These are phyloP conservation scores for Globisporangium rhizosaccharum DNA, from an alignment of 352 stramenopile genomes.

Conservation along the genomic window DNA sequence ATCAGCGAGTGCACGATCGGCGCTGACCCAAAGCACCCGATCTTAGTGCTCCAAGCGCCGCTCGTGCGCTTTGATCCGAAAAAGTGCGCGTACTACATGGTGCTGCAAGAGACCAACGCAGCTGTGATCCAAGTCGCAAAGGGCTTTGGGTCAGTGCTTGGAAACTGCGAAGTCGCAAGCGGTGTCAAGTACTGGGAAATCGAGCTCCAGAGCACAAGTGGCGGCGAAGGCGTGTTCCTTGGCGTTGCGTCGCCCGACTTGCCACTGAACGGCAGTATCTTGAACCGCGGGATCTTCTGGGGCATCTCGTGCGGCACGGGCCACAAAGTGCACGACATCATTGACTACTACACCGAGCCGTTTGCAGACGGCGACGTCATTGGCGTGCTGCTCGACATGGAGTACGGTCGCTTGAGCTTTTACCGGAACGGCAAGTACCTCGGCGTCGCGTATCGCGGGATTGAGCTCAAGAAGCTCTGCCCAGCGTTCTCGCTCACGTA, in stretches of 20 bases:
- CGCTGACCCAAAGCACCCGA: conserved; percentile 50
- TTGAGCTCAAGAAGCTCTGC: conserved; percentile 51
- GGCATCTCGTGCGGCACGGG: conserved; percentile 66
- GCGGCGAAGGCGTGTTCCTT: conserved; percentile 69
- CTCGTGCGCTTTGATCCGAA: conserved; percentile 58
- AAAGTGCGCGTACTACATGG: conserved; percentile 50
- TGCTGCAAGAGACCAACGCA: conserved; percentile 50
- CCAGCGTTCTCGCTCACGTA: conserved; percentile 70
- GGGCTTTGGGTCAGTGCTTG: conserved; percentile 57
- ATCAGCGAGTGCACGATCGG: conserved; percentile 68
- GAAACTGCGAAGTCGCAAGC: conserved; percentile 44
- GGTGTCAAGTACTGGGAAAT: conserved; percentile 86
- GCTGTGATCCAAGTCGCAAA: conserved; percentile 51
- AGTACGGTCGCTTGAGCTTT: conserved; percentile 66
- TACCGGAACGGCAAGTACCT: conserved; percentile 75
- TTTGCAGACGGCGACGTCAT: conserved; percentile 73
- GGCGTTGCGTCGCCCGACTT: conserved; percentile 51
- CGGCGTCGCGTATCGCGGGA: conserved; percentile 62
- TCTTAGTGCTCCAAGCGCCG: conserved; percentile 64
- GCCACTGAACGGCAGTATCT: conserved; percentile 48
- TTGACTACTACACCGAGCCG: conserved; percentile 70
- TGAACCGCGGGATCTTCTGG: conserved; percentile 67
- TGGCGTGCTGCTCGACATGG: conserved; percentile 71
- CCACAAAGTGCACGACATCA: conserved; percentile 71
- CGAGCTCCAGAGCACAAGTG: conserved; percentile 37